Evolutionary conservation across 768 basidiomycete genomes (phyloP).

Genomic region (Myochromella boudieri): DNA sequence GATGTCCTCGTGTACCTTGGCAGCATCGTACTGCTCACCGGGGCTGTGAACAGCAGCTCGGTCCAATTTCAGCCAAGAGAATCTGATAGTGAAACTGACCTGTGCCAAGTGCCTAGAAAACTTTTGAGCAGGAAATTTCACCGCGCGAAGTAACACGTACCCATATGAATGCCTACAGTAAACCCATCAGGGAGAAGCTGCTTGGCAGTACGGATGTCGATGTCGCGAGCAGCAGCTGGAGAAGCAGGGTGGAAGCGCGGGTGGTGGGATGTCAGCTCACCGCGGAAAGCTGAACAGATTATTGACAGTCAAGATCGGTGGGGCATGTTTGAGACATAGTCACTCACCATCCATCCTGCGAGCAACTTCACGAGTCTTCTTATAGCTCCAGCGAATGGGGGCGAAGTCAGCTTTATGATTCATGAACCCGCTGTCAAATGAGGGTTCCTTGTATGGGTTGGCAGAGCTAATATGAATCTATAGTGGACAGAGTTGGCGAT

Average conservation of each 20-base stretch:
- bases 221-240: conserved; percentile 56
- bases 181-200: conserved; percentile 57
- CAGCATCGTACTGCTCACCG: conserved; percentile 48
- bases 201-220: conserved; percentile 69
- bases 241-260: conserved; percentile 74
- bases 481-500: too few species aligned
- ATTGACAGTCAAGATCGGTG: neutral
- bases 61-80: neutral
- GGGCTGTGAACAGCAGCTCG: conserved; percentile 31
- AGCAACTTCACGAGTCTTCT: conserved; percentile 72
- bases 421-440: conserved; percentile 78
- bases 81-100: conserved; percentile 20
- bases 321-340: neutral
- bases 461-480: conserved; percentile 63
- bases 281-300: conserved; percentile 54
- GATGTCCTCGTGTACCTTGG: conserved; percentile 63
- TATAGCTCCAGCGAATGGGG: conserved; percentile 76
- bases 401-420: conserved; percentile 77
- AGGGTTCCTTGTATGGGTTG: conserved; percentile 62
- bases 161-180: conserved; percentile 75
- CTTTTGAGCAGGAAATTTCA: neutral
- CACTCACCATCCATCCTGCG: conserved; percentile 65
- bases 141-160: conserved; percentile 23
- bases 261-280: conserved; percentile 71
- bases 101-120: conserved; percentile 51